Conservation (phyloP, 257 asterid species). For the Linaria vulgaris region DNA sequence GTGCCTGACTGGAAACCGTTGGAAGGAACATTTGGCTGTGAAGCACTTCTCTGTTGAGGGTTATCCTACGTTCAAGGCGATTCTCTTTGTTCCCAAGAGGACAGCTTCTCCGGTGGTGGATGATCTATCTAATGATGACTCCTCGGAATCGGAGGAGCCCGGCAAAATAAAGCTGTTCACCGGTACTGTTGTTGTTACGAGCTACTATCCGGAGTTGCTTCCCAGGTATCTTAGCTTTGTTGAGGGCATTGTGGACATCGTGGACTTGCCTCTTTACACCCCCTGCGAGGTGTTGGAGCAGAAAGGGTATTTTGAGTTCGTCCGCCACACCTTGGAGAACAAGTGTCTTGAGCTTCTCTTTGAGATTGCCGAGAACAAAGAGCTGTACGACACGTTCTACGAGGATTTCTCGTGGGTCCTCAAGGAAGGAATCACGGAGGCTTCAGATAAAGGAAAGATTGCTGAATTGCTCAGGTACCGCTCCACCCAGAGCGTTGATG, state of each 20-base stretch:
- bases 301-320: constrained; percentile 57
- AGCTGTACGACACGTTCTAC: constrained; percentile 51
- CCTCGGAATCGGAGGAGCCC: too few relatives aligned
- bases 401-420: constrained; percentile 55
- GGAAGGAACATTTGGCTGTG: constrained; percentile 59
- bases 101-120: too few relatives aligned
- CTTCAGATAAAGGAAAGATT: constrained; percentile 42
- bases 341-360: constrained; percentile 60
- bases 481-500: constrained; percentile 63
- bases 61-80: constrained; percentile 57
- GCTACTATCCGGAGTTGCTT: constrained; percentile 54
- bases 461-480: constrained; percentile 54
- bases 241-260: constrained; percentile 60
- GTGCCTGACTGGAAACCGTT: constrained; percentile 56
- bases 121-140: too few relatives aligned
- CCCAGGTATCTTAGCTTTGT: constrained; percentile 57
- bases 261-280: constrained; percentile 55
- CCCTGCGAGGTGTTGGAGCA: constrained; percentile 56
- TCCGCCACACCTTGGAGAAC: constrained; percentile 61
- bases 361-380: constrained; percentile 63
- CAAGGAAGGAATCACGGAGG: constrained; percentile 61
- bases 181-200: constrained; percentile 60
- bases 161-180: constrained; percentile 59
- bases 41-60: constrained; percentile 68
- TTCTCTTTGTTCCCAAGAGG: constrained; percentile 57